Percentiles rank a stretch among this genome's conserved stretches.
Conservation (phyloP, 164 flowering plant genomes). For the Kalanchoe fedtschenkoi region DNA sequence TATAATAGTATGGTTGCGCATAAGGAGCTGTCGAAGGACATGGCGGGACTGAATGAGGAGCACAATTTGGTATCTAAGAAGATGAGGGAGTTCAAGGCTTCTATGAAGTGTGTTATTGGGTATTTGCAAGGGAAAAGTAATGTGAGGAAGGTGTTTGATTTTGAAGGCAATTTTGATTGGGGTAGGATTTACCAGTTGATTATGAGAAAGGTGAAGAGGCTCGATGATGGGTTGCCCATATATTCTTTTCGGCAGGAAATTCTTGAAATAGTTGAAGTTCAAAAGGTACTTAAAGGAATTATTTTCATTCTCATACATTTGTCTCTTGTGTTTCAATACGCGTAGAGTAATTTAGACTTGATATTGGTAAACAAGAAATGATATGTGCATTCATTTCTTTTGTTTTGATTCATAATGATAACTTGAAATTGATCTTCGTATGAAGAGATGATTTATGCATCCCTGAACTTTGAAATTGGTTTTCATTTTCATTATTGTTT, state of each 20-base stretch:
- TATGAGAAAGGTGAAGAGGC: constrained; percentile 50
- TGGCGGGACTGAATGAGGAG: constrained; percentile 25
- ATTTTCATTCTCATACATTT: neutral
- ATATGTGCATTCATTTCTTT: no score
- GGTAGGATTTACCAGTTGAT: constrained; percentile 33
- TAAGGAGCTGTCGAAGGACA: constrained; percentile 16
- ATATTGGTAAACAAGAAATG: neutral
- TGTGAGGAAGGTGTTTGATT: constrained; percentile 16
- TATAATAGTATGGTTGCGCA: neutral
- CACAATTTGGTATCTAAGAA: constrained; percentile 30
- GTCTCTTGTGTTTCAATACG: neutral
- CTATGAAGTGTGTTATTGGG: constrained; percentile 34
- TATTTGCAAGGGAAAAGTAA: constrained; percentile 20
- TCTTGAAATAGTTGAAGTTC: constrained; percentile 20
- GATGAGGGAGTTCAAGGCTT: constrained; percentile 47
- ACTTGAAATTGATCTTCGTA: no score
- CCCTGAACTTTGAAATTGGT: neutral
- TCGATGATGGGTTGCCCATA: constrained; percentile 53
- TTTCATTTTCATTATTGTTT: neutral
- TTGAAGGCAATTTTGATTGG: constrained; percentile 34
- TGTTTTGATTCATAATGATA: no score
- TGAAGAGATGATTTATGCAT: neutral
- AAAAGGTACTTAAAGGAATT: constrained; percentile 32
- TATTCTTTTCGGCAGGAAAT: constrained; percentile 34
- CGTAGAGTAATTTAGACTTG: neutral